These are phyloP conservation scores for Rhynchosporium secalis DNA, from an alignment of 2,329 filamentous ascomycete species.

Conservation along the genomic window DNA sequence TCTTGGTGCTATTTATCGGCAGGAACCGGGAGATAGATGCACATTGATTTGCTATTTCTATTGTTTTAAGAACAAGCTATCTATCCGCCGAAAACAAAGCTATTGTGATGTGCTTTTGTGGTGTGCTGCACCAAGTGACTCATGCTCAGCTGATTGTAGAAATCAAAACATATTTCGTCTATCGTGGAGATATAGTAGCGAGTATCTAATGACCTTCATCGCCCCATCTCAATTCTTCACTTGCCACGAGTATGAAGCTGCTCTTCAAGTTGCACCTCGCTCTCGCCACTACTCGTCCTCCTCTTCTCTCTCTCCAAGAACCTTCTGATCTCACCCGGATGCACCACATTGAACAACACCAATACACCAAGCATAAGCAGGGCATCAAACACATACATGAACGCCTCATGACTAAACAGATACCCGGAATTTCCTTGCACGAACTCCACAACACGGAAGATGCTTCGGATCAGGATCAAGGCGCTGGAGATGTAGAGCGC, in stretches of 20 bases:
- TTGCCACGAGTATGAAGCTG: neutral
- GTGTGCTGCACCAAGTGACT: too few species aligned
- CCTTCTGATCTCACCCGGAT: slow-evolving; percentile 33
- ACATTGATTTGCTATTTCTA: too few species aligned
- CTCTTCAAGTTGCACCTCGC: slow-evolving; percentile 4
- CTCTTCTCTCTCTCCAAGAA: slow-evolving; percentile 3
- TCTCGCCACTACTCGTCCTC: neutral
- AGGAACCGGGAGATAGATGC: too few species aligned
- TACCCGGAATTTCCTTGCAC: slow-evolving; percentile 45
- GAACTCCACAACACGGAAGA: slow-evolving; percentile 52
- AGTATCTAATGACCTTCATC: neutral
- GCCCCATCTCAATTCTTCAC: neutral
- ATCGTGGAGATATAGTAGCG: neutral
- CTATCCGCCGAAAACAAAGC: too few species aligned
- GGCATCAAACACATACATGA: slow-evolving; percentile 46
- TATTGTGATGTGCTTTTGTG: too few species aligned
- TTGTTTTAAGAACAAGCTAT: neutral
- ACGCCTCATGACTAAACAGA: slow-evolving; percentile 45
- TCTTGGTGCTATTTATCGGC: too few species aligned
- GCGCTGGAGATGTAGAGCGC: slow-evolving; percentile 44
- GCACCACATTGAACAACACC: slow-evolving; percentile 40
- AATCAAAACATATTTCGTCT: too few species aligned
- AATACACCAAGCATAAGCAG: slow-evolving; percentile 45
- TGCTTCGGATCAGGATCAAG: slow-evolving; percentile 48
- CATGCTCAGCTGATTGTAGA: too few species aligned